Conservation (phyloP, 306 rosid species). For the Vigna radiata region DNA sequence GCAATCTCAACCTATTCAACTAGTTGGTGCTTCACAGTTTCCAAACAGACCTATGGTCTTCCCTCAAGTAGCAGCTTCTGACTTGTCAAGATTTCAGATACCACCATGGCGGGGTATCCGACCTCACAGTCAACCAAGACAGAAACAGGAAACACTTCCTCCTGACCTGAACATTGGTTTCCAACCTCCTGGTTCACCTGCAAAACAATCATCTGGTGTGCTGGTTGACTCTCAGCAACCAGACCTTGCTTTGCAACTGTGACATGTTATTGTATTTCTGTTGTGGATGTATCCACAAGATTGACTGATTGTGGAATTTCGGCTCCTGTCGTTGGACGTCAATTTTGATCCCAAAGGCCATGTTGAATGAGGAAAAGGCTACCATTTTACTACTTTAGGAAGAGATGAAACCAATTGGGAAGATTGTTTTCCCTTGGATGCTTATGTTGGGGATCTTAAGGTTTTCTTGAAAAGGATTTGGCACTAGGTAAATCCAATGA, state of each 20-base stretch:
- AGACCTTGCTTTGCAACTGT: constrained; percentile 95
- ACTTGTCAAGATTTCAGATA: constrained; percentile 82
- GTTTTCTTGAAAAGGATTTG: constrained; percentile 43
- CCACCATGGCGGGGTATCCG: constrained; percentile 72
- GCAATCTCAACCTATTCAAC: constrained; percentile 61
- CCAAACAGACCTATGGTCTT: constrained; percentile 69
- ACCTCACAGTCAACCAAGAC: constrained; percentile 72
- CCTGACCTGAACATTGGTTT: constrained; percentile 97
- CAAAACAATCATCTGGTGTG: constrained; percentile 84
- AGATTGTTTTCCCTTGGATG: constrained; percentile 41
- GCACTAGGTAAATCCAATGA: constrained; percentile 36
- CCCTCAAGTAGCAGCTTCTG: constrained; percentile 77
- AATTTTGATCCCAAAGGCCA: constrained; percentile 42
- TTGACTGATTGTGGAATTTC: constrained; percentile 39
- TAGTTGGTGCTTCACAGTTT: constrained; percentile 66
- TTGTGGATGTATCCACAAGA: constrained; percentile 33
- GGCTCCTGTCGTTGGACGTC: constrained; percentile 44
- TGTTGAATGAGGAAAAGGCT: constrained; percentile 42
- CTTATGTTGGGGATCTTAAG: constrained; percentile 38
- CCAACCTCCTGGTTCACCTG: constrained; percentile 93
- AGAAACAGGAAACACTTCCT: constrained; percentile 85
- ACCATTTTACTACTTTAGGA: constrained; percentile 40
- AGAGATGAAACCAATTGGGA: constrained; percentile 41
- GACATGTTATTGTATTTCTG: constrained; percentile 64
- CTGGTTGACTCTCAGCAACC: constrained; percentile 97